Evolutionary conservation across 73 alveolate genomes (phyloP).

Genomic region (Symbiodinium pilosum): DNA sequence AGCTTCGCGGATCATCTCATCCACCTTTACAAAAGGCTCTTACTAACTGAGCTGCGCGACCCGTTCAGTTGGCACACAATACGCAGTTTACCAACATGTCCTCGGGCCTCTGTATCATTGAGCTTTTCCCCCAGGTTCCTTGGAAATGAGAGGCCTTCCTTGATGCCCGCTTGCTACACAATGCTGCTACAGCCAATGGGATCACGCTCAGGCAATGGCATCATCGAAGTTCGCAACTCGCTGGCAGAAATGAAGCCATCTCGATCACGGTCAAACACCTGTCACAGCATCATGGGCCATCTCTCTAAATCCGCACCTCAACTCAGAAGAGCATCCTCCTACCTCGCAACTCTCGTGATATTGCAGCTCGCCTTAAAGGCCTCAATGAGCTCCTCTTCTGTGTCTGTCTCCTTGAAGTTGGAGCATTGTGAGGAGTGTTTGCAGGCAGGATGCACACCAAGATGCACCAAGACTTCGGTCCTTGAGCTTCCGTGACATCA

Average conservation of each 20-base stretch:
- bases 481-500: slow-evolving; percentile 96
- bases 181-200: background rate
- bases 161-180: background rate
- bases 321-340: too few relatives aligned
- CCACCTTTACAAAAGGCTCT: slow-evolving; percentile 95
- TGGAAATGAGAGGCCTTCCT: background rate
- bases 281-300: background rate
- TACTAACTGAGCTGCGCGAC: too few relatives aligned
- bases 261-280: slow-evolving; percentile 98
- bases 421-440: background rate
- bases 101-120: background rate
- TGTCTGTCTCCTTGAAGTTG: slow-evolving; percentile 95
- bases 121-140: slow-evolving; percentile 4
- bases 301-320: background rate
- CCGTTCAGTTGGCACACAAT: background rate
- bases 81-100: background rate
- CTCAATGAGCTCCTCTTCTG: slow-evolving; percentile 99
- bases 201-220: slow-evolving; percentile 19
- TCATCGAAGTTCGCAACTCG: slow-evolving; percentile 98
- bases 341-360: too few relatives aligned
- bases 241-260: slow-evolving; percentile 97
- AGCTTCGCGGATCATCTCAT: slow-evolving; percentile 98
- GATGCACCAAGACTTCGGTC: background rate
- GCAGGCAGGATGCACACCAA: background rate
- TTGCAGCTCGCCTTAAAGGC: slow-evolving; percentile 99